Evolutionary conservation across 1,139 yeast genomes (phyloP), one percentile per base, ranked within the genome.

Genomic region (Pichia terricola): DNA sequence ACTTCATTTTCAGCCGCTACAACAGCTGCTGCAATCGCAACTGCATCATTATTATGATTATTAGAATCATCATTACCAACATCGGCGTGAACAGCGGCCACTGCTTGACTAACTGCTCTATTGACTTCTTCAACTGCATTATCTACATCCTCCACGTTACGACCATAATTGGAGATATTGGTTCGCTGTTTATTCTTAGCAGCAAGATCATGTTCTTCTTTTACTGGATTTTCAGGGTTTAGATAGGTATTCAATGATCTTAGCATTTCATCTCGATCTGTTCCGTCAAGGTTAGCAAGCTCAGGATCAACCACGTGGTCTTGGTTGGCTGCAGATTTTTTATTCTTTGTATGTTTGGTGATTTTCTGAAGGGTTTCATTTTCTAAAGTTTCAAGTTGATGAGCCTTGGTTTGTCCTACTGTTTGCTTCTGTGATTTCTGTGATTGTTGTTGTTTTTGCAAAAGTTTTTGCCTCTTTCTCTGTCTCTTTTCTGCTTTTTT

Each of bases 41-140:
- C 48, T n/a, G 38, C 31, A 28, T 35, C 38, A 7, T 43, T 22
- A 25, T 42, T 41, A 32, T 35, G 26, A n/a, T 27, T 33, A 36
- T 36, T 35, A 25, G n/a, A 26, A 8, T 38, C 36, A 10, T 38
- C 42, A 37, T 35, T 28, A 10, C 26, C 41, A 11, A 32, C 47
- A 28, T 38, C 40, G 3, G 46, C 48, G 16, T 41, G 46, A 16
- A 52, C 53, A 2, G 53, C 55, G 1, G 48, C 51, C 26, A 48
- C 53, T 5, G 62, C 62, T 27, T 57, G 59, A 11, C 50, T 50
- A 25, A 53, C 56, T 2, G 58, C 60, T 37, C 55, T 57, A 30
- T 47, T 55, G 9, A 56, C 61, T 1, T 57, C 62, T 45, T 58
- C 60, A 26, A 53, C 63, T 3, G 61, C 62, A 37, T 40, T 8